Percentiles rank a stretch among this genome's conserved stretches.
phyloP scores from a whole-genome alignment of 768 basidiomycete genomes.

The Lentinula raphanica region DNA sequence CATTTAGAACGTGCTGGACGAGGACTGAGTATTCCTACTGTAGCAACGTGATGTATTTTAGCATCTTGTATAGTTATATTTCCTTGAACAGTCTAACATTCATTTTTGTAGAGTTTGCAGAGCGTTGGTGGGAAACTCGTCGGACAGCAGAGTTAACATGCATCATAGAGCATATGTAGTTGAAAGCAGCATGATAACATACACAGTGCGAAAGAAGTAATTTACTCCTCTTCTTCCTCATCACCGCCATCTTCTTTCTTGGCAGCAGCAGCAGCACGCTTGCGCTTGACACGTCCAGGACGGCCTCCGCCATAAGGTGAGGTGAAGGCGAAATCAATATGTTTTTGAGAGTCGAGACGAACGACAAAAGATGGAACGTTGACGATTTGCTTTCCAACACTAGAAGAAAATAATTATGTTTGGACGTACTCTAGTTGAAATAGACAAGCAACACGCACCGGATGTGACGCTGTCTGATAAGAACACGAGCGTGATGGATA shows the following conservation, averaged over 20 bases:
- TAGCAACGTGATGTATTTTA: not conserved
- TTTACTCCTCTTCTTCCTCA: conserved; percentile 86
- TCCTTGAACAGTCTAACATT: too few relatives aligned
- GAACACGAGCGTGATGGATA: conserved; percentile 96
- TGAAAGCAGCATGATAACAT: not conserved
- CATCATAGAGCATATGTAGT: conserved; percentile 8
- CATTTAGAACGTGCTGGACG: conserved; percentile 69
- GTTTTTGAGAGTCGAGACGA: conserved; percentile 98
- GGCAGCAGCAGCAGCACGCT: conserved; percentile 90
- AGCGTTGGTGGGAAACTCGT: too few relatives aligned
- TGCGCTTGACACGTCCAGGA: conserved; percentile 96
- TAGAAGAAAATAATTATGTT: too few relatives aligned
- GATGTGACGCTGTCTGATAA: conserved; percentile 98
- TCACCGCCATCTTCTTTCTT: conserved; percentile 89
- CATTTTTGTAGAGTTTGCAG: too few relatives aligned
- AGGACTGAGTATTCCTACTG: conserved; percentile 29
- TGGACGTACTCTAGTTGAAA: too few relatives aligned
- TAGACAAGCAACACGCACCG: conserved; percentile 52
- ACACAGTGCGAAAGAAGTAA: not conserved
- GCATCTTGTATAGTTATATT: not conserved
- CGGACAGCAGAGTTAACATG: not conserved
- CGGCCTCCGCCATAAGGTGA: conserved; percentile 96
- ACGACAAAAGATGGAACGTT: conserved; percentile 98
- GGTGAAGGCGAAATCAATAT: conserved; percentile 98
- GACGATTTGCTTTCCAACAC: conserved; percentile 98